Evolutionary conservation across 179 eudicot genomes (phyloP), one percentile per base, ranked within the genome.

Genomic region (Silene coronaria): DNA sequence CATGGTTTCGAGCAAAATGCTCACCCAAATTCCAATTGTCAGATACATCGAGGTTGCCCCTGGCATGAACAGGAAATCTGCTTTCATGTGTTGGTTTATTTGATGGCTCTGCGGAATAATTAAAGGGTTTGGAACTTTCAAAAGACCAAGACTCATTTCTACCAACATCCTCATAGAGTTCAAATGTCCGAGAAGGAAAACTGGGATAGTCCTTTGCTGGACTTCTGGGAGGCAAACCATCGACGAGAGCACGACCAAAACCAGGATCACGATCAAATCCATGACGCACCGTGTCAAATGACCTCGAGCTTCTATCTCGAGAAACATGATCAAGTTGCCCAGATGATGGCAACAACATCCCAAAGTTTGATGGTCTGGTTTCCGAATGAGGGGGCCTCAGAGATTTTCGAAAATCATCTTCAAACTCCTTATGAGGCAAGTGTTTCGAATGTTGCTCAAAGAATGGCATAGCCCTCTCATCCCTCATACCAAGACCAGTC

Each of bases 201-300:
- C 86, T 82, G 61, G 75, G 42, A 80, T 81, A 84, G 48, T 87
- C 94, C 77, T 89, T 81, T 72, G 87, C 92, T 21, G 91, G 97
- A 80, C 96, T 94, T 80, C 86, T 80, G 34, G 85, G 85, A 66
- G 89, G 34, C 66, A 80, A 73, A 71, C 81, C 81, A 71, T 92
- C 93, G 82, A 86, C 73, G 46, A 74, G 89, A 74, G 80, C 88
- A n/a, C 78, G 87, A 66, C 85, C 91, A 82, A 87, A 89, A 66
- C 82, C 91, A 85, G 86, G 58, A 78, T 81, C 86, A 66, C 55
- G 79, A 36, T 76, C 79, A 55, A 80, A 76, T 59, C 83, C 88
- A 82, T 42, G 85, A 42, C 85, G 84, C 58, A 74, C 85, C 66
- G 81, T 82, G 66, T 87, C 89, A 82, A 82, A 75, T 34, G 85